These are phyloP conservation scores for Candida glucosophila DNA, from an alignment of 1,139 yeast genomes.

Conservation along the genomic window DNA sequence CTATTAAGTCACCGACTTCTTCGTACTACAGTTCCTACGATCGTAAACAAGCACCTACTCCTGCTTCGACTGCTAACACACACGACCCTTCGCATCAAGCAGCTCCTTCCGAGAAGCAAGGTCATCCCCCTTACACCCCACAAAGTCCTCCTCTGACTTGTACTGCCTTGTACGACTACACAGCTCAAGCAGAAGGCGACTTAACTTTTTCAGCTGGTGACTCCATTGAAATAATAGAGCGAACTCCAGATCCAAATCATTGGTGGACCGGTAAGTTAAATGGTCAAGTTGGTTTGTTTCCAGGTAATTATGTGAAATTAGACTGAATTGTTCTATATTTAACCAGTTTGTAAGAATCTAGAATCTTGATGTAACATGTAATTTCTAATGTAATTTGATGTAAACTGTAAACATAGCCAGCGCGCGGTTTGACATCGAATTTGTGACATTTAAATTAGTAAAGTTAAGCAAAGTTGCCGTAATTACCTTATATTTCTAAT, in stretches of 20 bases:
- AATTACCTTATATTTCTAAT: too few species aligned
- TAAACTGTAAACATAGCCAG: too few species aligned
- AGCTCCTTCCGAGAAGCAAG: conserved; percentile 30
- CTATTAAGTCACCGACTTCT: conserved; percentile 1
- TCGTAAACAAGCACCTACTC: conserved; percentile 5
- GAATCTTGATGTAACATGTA: too few species aligned
- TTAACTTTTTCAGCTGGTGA: conserved; percentile 83
- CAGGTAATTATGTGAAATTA: conserved; percentile 88
- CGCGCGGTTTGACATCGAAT: too few species aligned
- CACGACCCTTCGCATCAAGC: conserved; percentile 11
- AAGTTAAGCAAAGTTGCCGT: too few species aligned
- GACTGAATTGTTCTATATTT: too few species aligned
- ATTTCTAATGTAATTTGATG: conserved; percentile 1
- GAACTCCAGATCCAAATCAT: conserved; percentile 77
- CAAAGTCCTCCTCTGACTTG: conserved; percentile 41
- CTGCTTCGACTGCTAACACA: conserved; percentile 7
- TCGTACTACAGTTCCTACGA: background rate
- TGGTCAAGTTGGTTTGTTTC: conserved; percentile 86
- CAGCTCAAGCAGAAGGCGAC: conserved; percentile 88
- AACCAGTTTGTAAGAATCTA: too few species aligned
- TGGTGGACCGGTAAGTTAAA: conserved; percentile 98
- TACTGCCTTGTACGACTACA: conserved; percentile 68
- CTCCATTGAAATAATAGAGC: conserved; percentile 70
- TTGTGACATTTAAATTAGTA: background rate
- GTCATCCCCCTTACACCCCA: conserved; percentile 15